These are phyloP conservation scores for Prunus kanzakura DNA, from an alignment of 306 rosid species.

Conservation along the genomic window DNA sequence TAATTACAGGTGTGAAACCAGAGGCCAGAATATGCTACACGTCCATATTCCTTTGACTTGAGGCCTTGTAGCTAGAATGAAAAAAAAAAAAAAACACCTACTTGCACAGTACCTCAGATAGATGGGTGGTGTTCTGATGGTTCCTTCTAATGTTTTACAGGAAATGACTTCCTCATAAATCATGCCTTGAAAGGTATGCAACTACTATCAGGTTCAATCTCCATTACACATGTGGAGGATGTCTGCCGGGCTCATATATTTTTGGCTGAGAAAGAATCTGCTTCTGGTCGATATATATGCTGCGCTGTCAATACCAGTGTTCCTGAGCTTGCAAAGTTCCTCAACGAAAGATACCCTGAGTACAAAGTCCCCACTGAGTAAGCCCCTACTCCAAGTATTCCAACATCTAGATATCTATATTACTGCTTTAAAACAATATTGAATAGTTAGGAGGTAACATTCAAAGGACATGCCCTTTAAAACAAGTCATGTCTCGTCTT, in stretches of 20 bases:
- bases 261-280: constrained; percentile 79
- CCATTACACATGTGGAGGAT: constrained; percentile 72
- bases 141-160: constrained; percentile 31
- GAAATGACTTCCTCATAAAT: constrained; percentile 58
- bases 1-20: constrained; percentile 55
- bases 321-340: constrained; percentile 74
- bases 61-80: neutral
- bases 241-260: constrained; percentile 67
- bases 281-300: constrained; percentile 68
- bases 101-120: neutral
- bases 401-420: neutral
- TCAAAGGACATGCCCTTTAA: too few species aligned
- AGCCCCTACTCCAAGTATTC: constrained; percentile 19
- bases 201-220: constrained; percentile 61
- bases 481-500: too few species aligned
- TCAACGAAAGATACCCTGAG: constrained; percentile 54
- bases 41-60: neutral
- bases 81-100: too few species aligned
- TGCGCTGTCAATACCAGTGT: constrained; percentile 58
- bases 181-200: constrained; percentile 63
- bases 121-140: neutral
- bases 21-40: neutral
- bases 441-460: too few species aligned
- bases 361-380: constrained; percentile 67
- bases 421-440: neutral